Conservation (phyloP, 2,329 filamentous ascomycete species). For the Lizonia empirigonia region DNA sequence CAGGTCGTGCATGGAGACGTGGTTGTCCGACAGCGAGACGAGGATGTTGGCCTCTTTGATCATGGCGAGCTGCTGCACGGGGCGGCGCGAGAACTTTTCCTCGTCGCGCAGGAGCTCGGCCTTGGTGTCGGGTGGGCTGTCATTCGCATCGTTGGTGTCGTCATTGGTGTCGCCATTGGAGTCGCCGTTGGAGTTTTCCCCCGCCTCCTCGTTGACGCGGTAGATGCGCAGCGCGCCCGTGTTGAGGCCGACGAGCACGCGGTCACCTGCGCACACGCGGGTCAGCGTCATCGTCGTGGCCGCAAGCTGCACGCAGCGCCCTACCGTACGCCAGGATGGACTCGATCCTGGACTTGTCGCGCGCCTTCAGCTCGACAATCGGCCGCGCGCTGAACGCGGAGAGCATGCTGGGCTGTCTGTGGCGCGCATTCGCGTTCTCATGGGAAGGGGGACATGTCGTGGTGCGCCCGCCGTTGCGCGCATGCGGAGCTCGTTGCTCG, state of each 20-base stretch:
- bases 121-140: too few relatives aligned
- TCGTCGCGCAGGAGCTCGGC: slow-evolving; percentile 89
- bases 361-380: slow-evolving; percentile 93
- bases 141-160: slow-evolving; percentile 40
- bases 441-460: slow-evolving; percentile 21
- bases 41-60: slow-evolving; percentile 95
- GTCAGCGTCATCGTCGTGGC: slow-evolving; percentile 24
- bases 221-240: slow-evolving; percentile 89
- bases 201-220: slow-evolving; percentile 74
- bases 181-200: slow-evolving; percentile 29
- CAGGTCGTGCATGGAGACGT: slow-evolving; percentile 88
- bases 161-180: slow-evolving; percentile 18
- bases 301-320: slow-evolving; percentile 16
- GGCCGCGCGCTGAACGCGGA: slow-evolving; percentile 96
- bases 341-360: slow-evolving; percentile 97
- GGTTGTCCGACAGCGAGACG: slow-evolving; percentile 86
- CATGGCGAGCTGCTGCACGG: slow-evolving; percentile 90
- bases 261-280: slow-evolving; percentile 66
- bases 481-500: slow-evolving; percentile 24
- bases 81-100: slow-evolving; percentile 88
- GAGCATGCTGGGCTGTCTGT: slow-evolving; percentile 67
- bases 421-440: slow-evolving; percentile 9
- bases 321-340: slow-evolving; percentile 88
- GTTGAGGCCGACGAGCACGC: slow-evolving; percentile 88
- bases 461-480: slow-evolving; percentile 26